A percentile compares a stretch with the other conserved stretches of the same genome.
Evolutionary conservation across 1,284 basidiomycete species (phyloP).

Genomic region (Marasmius sp.): DNA sequence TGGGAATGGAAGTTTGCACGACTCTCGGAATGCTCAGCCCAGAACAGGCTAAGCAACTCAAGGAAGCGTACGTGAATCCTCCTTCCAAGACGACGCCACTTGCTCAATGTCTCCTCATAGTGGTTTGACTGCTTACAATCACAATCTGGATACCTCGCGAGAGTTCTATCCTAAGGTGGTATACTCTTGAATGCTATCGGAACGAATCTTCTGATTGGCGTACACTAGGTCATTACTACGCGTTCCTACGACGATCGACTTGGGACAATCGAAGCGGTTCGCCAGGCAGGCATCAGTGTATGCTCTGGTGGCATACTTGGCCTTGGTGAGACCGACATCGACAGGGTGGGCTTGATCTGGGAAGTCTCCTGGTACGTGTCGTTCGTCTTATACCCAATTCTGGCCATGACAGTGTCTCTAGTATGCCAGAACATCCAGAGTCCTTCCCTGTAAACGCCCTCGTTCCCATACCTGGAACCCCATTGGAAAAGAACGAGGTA

Average conservation of each 20-base stretch:
- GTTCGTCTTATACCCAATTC: background rate
- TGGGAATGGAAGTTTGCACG: constrained; percentile 98
- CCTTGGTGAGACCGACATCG: constrained; percentile 87
- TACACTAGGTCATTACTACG: constrained; percentile 85
- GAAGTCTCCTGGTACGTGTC: constrained; percentile 82
- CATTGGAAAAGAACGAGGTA: constrained; percentile 72
- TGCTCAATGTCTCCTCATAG: constrained; percentile 34
- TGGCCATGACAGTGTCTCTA: constrained; percentile 29
- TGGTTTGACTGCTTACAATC: constrained; percentile 96
- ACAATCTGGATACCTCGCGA: constrained; percentile 97
- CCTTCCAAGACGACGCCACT: constrained; percentile 8
- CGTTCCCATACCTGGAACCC: constrained; percentile 75
- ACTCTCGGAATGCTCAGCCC: constrained; percentile 96
- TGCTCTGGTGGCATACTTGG: constrained; percentile 97
- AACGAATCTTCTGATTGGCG: constrained; percentile 3
- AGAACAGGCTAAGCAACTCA: constrained; percentile 90
- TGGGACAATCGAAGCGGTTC: constrained; percentile 86
- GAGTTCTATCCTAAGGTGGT: constrained; percentile 92
- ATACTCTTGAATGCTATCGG: constrained; percentile 1
- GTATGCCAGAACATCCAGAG: constrained; percentile 94
- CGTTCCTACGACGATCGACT: constrained; percentile 94
- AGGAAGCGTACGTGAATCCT: constrained; percentile 74
- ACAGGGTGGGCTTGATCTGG: constrained; percentile 92
- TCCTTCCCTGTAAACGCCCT: constrained; percentile 98
- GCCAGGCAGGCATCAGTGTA: constrained; percentile 94